Evolutionary conservation across 2,329 filamentous ascomycete species (phyloP).

Genomic region (Aspergillus persii): DNA sequence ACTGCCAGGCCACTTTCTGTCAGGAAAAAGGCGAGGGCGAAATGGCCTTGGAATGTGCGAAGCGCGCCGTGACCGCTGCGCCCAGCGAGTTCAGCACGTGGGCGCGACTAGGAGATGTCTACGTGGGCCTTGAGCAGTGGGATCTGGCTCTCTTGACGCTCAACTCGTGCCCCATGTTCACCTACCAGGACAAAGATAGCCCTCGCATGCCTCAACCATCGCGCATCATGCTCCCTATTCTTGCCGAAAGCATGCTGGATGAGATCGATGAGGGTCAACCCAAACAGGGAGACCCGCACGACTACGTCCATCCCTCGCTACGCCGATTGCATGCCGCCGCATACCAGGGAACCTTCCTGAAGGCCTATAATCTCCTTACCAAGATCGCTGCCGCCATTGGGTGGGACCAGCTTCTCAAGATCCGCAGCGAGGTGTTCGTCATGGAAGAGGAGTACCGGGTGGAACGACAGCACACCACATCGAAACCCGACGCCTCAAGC

Average conservation of each 20-base stretch:
- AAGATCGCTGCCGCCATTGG: slow-evolving; percentile 96
- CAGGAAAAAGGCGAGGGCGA: slow-evolving; percentile 82
- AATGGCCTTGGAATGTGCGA: slow-evolving; percentile 88
- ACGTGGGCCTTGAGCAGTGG: slow-evolving; percentile 93
- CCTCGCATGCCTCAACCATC: slow-evolving; percentile 91
- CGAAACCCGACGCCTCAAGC: slow-evolving; percentile 14
- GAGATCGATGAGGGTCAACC: slow-evolving; percentile 90
- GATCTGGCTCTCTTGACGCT: slow-evolving; percentile 91
- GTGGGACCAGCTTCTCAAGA: slow-evolving; percentile 94
- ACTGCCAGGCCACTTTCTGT: slow-evolving; percentile 89
- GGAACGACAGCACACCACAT: slow-evolving; percentile 53
- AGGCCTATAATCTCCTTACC: slow-evolving; percentile 89
- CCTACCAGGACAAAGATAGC: slow-evolving; percentile 96
- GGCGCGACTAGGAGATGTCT: slow-evolving; percentile 90
- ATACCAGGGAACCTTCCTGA: slow-evolving; percentile 93
- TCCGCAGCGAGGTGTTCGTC: slow-evolving; percentile 94
- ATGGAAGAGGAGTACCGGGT: slow-evolving; percentile 99
- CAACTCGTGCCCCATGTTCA: slow-evolving; percentile 99
- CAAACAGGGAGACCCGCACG: slow-evolving; percentile 69
- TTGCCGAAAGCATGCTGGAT: slow-evolving; percentile 85
- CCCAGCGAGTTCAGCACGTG: slow-evolving; percentile 97
- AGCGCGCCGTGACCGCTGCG: slow-evolving; percentile 89
- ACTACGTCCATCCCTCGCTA: slow-evolving; percentile 83
- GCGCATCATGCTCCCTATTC: slow-evolving; percentile 79
- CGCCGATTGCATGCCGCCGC: slow-evolving; percentile 80